Conservation (phyloP, 177 flowering plant genomes). For the Vitis hybrid region DNA sequence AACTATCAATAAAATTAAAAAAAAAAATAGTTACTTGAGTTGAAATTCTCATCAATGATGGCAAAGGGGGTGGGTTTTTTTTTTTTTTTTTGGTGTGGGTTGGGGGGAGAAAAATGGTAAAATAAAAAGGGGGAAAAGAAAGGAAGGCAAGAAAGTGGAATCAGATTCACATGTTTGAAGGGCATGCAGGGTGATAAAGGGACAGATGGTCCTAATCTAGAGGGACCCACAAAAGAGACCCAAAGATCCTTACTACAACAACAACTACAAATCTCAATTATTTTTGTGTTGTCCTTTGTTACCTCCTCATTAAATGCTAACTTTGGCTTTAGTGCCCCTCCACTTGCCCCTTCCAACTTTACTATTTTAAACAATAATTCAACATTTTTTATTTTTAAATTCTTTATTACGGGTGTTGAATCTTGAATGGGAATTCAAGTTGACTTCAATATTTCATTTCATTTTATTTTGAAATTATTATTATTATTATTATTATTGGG, state of each 20-base stretch:
- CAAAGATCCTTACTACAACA: conserved; percentile 6
- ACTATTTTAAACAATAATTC: not conserved
- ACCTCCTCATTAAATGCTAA: conserved; percentile 15
- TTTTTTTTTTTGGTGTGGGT: no score
- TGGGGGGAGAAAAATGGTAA: no score
- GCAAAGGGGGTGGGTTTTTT: accelerated
- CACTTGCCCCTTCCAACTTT: not conserved
- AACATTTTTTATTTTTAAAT: no score
- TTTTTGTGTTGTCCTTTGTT: conserved; percentile 13
- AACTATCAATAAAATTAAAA: no score
- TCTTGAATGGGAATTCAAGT: no score
- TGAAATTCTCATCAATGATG: no score
- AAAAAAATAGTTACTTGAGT: no score
- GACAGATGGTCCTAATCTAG: conserved; percentile 28
- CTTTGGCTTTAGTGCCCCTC: not conserved
- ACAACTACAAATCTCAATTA: conserved; percentile 16
- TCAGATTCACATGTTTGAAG: conserved; percentile 32
- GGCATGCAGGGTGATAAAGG: conserved; percentile 34
- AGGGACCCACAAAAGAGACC: conserved; percentile 13
- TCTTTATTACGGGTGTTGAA: no score
- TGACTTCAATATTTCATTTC: no score
- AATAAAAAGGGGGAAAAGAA: not conserved
- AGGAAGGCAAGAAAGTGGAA: not conserved
- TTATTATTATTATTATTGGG: no score
- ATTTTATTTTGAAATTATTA: no score